Base-by-base conservation (phyloP, 164 flowering plant species). In the Magnolia kwangsiensis region DNA sequence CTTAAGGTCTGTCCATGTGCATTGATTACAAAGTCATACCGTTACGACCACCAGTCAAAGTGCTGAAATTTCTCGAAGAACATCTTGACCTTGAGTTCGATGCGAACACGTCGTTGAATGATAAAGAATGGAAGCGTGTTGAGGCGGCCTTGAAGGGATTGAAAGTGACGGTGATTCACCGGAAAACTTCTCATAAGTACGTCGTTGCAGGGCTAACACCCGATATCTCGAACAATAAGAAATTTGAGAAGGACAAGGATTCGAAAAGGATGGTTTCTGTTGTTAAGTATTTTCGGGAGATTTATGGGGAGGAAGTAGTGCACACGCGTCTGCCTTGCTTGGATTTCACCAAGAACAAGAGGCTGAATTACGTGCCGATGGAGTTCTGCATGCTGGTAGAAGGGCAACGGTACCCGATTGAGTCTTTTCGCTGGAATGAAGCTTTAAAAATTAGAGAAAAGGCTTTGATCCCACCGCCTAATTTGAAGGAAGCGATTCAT, bases 351-450 rank as follows among this genome's bases (percentile, higher is more conserved):
- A 90, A 78, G 79, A 75, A 58, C 23, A 79, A 76, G 18, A 86
- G 65, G 69, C 51, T 24, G 31, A 91, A 88, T 51, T 78, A 80
- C 76, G 90, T 92, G 1, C 98, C 98, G 0, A 88, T 92, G 90
- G 98, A 93, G 80, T 89, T 90, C 50, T 90, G 98, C 80, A 81
- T 74, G 21, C 77, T 93, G 71, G 84, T 77, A 66, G 91, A 88
- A 84, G 96, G 94, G 14, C 96, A 92, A 82, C 83, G 86, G 74
- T 89, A 67, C 51, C 89, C 88, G 2, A 90, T 87, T 80, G 98
- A 91, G 58, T 0, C 50, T 8, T 69, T 91, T 82, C 78, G 75
- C 9, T 24, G 20, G 7, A 50, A 81, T 8, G 74, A 77, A 19
- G 89, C 77, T 19, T 0, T 1, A 45, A 1, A 37, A 24, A 76